Evolutionary conservation across 148 eudicot genomes (phyloP).

Genomic region (Cornus suecica): DNA sequence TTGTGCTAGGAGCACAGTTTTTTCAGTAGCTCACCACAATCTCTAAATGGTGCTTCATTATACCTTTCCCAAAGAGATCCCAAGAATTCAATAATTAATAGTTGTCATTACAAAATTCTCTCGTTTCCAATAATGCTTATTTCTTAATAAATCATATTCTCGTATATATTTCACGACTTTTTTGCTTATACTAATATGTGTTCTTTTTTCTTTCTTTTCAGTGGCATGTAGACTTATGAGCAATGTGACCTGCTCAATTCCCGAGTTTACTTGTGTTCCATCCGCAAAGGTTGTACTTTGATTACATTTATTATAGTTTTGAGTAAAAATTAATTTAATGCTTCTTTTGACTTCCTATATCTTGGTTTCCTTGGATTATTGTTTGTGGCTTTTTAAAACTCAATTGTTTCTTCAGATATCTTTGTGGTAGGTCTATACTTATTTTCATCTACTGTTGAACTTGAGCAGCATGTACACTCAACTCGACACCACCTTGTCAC

Average conservation of each 20-base stretch:
- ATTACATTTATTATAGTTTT: slow-evolving; percentile 7
- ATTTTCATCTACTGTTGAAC: neutral
- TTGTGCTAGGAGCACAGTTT: too few species aligned
- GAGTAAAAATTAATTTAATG: neutral
- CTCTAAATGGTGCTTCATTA: too few species aligned
- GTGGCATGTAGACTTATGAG: slow-evolving; percentile 80
- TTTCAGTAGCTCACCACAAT: too few species aligned
- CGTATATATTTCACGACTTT: too few species aligned
- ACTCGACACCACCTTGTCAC: too few species aligned
- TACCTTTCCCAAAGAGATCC: too few species aligned
- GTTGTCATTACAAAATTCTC: too few species aligned
- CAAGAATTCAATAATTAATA: neutral
- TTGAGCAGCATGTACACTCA: too few species aligned
- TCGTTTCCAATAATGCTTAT: too few species aligned
- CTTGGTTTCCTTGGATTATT: neutral
- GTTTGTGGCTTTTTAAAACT: neutral
- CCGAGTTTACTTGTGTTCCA: slow-evolving; percentile 91
- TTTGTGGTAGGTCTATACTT: neutral
- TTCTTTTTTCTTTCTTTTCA: slow-evolving; percentile 41
- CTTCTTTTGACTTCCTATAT: neutral
- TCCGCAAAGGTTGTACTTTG: slow-evolving; percentile 71
- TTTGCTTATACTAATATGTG: slow-evolving; percentile 9
- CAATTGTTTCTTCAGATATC: neutral
- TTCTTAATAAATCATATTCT: too few species aligned
- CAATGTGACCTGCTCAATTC: slow-evolving; percentile 72